Evolutionary conservation across 768 basidiomycete species (phyloP).

Genomic region (Psilocybe cubensis): DNA sequence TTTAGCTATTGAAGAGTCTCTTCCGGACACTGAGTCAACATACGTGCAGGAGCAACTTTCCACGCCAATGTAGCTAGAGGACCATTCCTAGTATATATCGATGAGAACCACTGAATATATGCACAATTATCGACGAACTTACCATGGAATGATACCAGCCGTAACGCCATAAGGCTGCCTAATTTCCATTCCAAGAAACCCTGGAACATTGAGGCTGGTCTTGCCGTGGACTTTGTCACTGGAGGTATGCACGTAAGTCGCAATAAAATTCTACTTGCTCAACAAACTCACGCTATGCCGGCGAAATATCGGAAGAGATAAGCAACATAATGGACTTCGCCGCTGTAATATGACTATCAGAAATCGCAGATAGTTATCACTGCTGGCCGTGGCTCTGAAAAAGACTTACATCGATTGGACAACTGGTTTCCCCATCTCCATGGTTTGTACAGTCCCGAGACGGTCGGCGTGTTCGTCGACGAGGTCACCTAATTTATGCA

Average conservation of each 20-base stretch:
- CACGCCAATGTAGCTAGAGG: constrained; percentile 5
- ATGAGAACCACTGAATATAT: not conserved
- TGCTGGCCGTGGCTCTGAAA: too few species aligned
- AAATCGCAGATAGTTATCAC: not conserved
- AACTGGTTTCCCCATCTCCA: constrained; percentile 55
- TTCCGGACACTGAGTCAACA: not conserved
- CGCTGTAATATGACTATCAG: not conserved
- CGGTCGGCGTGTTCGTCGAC: constrained; percentile 31
- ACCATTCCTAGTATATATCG: not conserved
- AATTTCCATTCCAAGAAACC: constrained; percentile 5
- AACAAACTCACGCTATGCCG: constrained; percentile 1
- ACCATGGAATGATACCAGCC: constrained; percentile 7
- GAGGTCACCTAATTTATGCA: constrained; percentile 36
- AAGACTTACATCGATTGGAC: not conserved
- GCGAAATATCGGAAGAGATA: not conserved
- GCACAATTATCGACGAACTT: not conserved
- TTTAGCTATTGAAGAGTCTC: not conserved
- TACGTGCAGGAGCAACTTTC: constrained; percentile 7
- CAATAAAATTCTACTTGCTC: not conserved
- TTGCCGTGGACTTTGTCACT: constrained; percentile 5
- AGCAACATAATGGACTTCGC: constrained; percentile 19
- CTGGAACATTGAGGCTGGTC: constrained; percentile 1
- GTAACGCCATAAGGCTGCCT: constrained; percentile 7
- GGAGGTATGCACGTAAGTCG: not conserved
- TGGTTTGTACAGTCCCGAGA: constrained; percentile 32